These are phyloP conservation scores for Rickenella mellea DNA, from an alignment of 768 basidiomycete genomes.

Conservation along the genomic window DNA sequence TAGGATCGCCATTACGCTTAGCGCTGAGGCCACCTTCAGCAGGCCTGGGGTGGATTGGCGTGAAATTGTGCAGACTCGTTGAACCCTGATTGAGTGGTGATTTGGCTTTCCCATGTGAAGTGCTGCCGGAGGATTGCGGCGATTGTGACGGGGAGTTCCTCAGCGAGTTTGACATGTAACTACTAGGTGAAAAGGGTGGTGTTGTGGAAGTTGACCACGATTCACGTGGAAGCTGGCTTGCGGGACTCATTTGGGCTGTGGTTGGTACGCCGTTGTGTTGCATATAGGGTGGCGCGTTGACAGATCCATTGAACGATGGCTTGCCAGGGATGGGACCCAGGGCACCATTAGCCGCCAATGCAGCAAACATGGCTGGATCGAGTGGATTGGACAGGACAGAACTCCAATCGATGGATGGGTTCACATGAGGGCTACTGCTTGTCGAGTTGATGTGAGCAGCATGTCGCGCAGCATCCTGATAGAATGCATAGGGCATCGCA, in stretches of 20 bases:
- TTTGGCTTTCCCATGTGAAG: slow-evolving; percentile 17
- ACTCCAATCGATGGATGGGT: slow-evolving; percentile 37
- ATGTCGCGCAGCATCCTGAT: slow-evolving; percentile 9
- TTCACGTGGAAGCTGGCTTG: neutral
- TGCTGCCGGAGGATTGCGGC: slow-evolving; percentile 1
- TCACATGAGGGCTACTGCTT: slow-evolving; percentile 7
- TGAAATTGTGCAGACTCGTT: neutral
- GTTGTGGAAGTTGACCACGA: neutral
- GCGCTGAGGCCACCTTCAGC: neutral
- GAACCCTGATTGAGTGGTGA: slow-evolving; percentile 7
- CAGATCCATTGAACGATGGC: slow-evolving; percentile 24
- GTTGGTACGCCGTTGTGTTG: neutral
- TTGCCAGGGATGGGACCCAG: slow-evolving; percentile 28
- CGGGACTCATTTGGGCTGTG: neutral
- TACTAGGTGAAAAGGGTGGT: neutral
- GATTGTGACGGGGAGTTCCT: slow-evolving; percentile 1
- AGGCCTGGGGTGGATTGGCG: neutral
- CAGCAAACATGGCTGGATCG: slow-evolving; percentile 49
- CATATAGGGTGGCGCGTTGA: slow-evolving; percentile 8
- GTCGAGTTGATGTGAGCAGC: neutral
- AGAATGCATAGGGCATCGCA: slow-evolving; percentile 10
- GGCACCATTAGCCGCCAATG: slow-evolving; percentile 51
- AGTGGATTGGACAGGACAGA: slow-evolving; percentile 53
- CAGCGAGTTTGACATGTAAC: slow-evolving; percentile 1
- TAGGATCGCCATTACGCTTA: neutral